phyloP scores from a whole-genome alignment of 768 basidiomycete species.

The Porpolomopsis calyptriformis region DNA sequence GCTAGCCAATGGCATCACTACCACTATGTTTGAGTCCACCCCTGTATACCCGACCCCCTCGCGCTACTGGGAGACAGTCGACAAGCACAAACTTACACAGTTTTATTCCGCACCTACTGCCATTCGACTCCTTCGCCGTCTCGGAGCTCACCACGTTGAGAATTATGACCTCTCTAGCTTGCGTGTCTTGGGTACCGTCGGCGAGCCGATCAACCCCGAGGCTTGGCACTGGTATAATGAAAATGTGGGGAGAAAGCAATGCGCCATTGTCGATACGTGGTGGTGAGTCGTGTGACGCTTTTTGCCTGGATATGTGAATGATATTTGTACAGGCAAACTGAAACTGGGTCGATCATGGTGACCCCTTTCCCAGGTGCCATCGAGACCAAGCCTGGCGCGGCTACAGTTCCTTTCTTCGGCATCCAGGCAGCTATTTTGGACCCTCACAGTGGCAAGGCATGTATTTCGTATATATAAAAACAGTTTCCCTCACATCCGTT shows the following conservation, averaged over 20 bases:
- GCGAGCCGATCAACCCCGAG: slow-evolving; percentile 98
- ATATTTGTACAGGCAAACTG: slow-evolving; percentile 68
- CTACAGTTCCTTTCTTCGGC: slow-evolving; percentile 97
- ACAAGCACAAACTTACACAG: slow-evolving; percentile 87
- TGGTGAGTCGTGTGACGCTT: slow-evolving; percentile 36
- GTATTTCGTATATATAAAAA: slow-evolving; percentile 7
- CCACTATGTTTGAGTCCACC: slow-evolving; percentile 90
- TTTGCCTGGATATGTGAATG: neutral
- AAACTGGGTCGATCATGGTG: slow-evolving; percentile 92
- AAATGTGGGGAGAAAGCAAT: slow-evolving; percentile 77
- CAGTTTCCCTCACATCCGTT: neutral
- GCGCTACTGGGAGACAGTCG: slow-evolving; percentile 94
- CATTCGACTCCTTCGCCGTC: slow-evolving; percentile 74
- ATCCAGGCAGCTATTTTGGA: slow-evolving; percentile 85
- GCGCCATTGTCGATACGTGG: slow-evolving; percentile 90
- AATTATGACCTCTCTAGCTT: slow-evolving; percentile 71
- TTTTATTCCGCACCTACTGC: slow-evolving; percentile 93
- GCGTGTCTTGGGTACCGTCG: slow-evolving; percentile 85
- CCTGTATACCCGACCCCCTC: slow-evolving; percentile 94
- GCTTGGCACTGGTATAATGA: slow-evolving; percentile 99
- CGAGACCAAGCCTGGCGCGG: slow-evolving; percentile 90
- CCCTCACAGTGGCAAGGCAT: slow-evolving; percentile 59
- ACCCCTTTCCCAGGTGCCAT: slow-evolving; percentile 95
- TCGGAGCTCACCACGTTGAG: slow-evolving; percentile 81
- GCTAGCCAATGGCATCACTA: slow-evolving; percentile 73